Evolutionary conservation across 495 filamentous ascomycete genomes (phyloP), one percentile per base, ranked within the genome.

Genomic region (Daldinia concentrica): DNA sequence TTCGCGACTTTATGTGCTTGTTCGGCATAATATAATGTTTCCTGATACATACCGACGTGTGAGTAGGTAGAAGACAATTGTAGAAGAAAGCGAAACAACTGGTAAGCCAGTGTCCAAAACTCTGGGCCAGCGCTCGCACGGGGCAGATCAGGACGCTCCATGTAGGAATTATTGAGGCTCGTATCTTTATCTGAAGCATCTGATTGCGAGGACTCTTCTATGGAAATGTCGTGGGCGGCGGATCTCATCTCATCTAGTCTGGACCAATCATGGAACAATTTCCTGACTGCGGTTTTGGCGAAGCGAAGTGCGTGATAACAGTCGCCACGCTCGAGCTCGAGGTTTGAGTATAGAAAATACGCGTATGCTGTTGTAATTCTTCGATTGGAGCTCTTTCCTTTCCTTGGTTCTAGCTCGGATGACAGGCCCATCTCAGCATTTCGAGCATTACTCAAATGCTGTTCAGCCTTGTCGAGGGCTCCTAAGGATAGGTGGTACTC

Each of bases 11-110:
- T 93, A 57, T 91, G 82, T 1, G 93, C 93, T 74, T 97, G 90
- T 68, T 97, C 90, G 6, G 90, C 87, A 72, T 97, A 97, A 78
- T 93, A 95, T n/a, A 95, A 82, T 6, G 94, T 91, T 76, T 98
- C 96, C 57, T 91, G 90, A 71, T 93, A 92, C 77, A 97, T 86
- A 51, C 96, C 95, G 73, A 94, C 86, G 61, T 94, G 89, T 4
- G 92, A 88, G 64, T 92, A 97, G 15, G 96, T 79, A 22, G 83
- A 84, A 4, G 93, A 92, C 5, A 97, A 86, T 60, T 93, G 89
- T 52, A 88, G 73, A 30, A 95, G 79, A 52, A 88, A 86, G 5
- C 86, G 87, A 74, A 92, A 90, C 29, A 97, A 82, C 8, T 87
- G 87, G 34, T 88, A 85, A 39, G 96, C 88, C 6, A 97, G 82